These are phyloP conservation scores for Alternaria panax DNA, from an alignment of 2,329 filamentous ascomycete genomes.

Conservation along the genomic window DNA sequence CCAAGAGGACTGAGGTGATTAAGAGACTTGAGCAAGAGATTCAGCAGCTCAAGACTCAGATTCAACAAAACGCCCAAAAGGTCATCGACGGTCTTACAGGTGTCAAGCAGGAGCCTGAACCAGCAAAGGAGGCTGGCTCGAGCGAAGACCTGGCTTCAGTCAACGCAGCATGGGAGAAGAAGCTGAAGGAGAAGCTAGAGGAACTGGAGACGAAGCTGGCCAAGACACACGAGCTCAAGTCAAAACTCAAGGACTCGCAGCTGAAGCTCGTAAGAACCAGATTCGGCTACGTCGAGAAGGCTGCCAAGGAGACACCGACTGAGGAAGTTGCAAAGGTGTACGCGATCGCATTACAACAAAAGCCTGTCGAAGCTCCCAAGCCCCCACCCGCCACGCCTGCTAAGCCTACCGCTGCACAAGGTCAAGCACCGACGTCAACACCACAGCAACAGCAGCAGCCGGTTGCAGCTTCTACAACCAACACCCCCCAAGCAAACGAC, in stretches of 20 bases:
- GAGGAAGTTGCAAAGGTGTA: slow-evolving; percentile 86
- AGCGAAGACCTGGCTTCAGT: slow-evolving; percentile 27
- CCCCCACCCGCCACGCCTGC: slow-evolving; percentile 30
- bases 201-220: slow-evolving; percentile 62
- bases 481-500: slow-evolving; percentile 25
- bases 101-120: slow-evolving; percentile 23
- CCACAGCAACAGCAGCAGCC: slow-evolving; percentile 28
- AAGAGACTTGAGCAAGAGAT: slow-evolving; percentile 16
- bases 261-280: slow-evolving; percentile 71
- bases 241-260: slow-evolving; percentile 75
- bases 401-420: slow-evolving; percentile 13
- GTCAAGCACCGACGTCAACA: slow-evolving; percentile 7
- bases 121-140: slow-evolving; percentile 19
- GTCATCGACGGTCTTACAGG: slow-evolving; percentile 11
- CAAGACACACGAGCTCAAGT: slow-evolving; percentile 66
- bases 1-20: slow-evolving; percentile 5
- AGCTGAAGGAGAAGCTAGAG: slow-evolving; percentile 46
- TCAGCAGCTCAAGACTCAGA: slow-evolving; percentile 18
- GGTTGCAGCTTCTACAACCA: slow-evolving; percentile 1
- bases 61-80: slow-evolving; percentile 22
- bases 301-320: slow-evolving; percentile 84
- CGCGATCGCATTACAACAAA: slow-evolving; percentile 76
- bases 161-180: slow-evolving; percentile 49
- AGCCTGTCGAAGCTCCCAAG: slow-evolving; percentile 45
- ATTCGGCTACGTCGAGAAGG: slow-evolving; percentile 78